These are phyloP conservation scores for Blastobotrys capitulatus DNA, from an alignment of 1,139 yeast genomes.

Conservation along the genomic window DNA sequence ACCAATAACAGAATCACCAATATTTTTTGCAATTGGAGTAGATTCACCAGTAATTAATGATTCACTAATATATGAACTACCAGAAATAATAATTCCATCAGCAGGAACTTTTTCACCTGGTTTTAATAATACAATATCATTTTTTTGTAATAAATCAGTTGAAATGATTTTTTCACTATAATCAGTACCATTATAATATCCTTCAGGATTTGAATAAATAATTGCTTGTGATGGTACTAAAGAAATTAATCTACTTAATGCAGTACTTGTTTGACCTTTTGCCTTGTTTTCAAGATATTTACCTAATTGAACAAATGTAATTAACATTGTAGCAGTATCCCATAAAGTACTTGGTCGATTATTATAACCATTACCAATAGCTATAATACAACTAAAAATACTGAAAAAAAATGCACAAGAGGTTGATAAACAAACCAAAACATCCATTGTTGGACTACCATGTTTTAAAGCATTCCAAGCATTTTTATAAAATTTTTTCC, in stretches of 20 bases:
- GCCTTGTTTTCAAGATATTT: slow-evolving; percentile 90
- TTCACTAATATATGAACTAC: slow-evolving; percentile 81
- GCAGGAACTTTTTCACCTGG: slow-evolving; percentile 92
- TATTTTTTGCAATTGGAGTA: slow-evolving; percentile 56
- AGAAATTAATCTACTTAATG: slow-evolving; percentile 72
- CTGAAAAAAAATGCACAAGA: slow-evolving; percentile 74
- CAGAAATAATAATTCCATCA: slow-evolving; percentile 75
- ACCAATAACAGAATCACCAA: slow-evolving; percentile 68
- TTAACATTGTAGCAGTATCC: slow-evolving; percentile 82
- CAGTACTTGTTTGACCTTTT: slow-evolving; percentile 88
- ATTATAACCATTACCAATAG: slow-evolving; percentile 32
- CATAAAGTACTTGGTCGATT: slow-evolving; percentile 64
- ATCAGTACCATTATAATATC: slow-evolving; percentile 9
- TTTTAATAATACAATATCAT: slow-evolving; percentile 68
- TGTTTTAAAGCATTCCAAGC: slow-evolving; percentile 62
- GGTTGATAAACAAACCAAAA: slow-evolving; percentile 79
- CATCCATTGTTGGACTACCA: slow-evolving; percentile 92
- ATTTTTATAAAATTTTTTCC: slow-evolving; percentile 56
- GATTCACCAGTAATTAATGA: slow-evolving; percentile 90
- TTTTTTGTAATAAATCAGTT: slow-evolving; percentile 69
- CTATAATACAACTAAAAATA: slow-evolving; percentile 48
- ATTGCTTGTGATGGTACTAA: slow-evolving; percentile 75
- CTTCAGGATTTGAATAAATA: slow-evolving; percentile 35
- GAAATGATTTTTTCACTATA: slow-evolving; percentile 40
- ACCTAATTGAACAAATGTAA: slow-evolving; percentile 79